phyloP scores from a whole-genome alignment of 2,329 filamentous ascomycete species.

The Botryotinia narcissicola region DNA sequence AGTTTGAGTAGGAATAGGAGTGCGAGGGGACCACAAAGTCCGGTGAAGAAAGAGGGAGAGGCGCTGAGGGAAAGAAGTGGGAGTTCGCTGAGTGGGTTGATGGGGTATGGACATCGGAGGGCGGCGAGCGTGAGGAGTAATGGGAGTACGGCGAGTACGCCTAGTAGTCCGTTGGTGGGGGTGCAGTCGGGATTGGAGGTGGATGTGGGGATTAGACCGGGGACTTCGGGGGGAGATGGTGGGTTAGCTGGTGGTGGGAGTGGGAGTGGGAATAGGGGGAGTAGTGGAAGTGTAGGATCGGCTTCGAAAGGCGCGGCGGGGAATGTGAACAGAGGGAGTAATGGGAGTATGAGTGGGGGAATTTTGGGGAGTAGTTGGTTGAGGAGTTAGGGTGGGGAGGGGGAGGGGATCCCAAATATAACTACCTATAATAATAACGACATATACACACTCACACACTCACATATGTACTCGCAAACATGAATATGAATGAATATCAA shows the following conservation, averaged over 20 bases:
- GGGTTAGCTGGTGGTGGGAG: constrained; percentile 51
- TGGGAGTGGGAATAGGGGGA: constrained; percentile 37
- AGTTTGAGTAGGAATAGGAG: constrained; percentile 14
- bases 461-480: background rate
- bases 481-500: background rate
- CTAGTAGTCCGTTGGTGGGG: background rate
- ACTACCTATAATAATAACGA: background rate
- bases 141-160: constrained; percentile 16
- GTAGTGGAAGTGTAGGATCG: constrained; percentile 41
- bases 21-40: background rate
- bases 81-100: constrained; percentile 7
- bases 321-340: constrained; percentile 16
- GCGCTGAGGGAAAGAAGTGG: background rate
- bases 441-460: background rate
- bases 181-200: constrained; percentile 2
- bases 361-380: constrained; percentile 43
- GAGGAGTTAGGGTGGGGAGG: constrained; percentile 49
- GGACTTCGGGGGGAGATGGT: constrained; percentile 47
- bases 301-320: background rate
- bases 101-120: constrained; percentile 16
- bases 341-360: constrained; percentile 48
- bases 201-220: background rate
- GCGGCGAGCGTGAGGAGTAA: constrained; percentile 18
- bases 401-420: background rate
- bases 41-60: background rate